A percentile compares a stretch with the other conserved stretches of the same genome.
Evolutionary conservation across 257 asterid genomes (phyloP).

Genomic region (Scutellaria baicalensis): DNA sequence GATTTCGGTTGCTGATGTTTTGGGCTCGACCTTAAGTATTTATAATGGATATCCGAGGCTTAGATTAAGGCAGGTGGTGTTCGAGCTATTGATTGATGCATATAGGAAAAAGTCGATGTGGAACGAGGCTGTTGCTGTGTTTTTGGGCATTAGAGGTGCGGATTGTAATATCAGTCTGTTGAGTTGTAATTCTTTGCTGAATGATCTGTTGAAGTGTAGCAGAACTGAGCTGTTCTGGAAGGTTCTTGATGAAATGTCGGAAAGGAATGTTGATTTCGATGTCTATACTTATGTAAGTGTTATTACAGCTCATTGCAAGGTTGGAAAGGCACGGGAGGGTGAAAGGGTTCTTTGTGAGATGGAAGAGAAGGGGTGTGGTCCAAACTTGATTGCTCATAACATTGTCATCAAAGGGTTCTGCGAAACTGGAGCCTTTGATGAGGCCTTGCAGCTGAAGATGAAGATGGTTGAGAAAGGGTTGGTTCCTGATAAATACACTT

Average conservation of each 20-base stretch:
- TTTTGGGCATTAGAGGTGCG: slow-evolving; percentile 39
- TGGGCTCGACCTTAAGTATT: slow-evolving; percentile 43
- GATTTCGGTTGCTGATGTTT: slow-evolving; percentile 30
- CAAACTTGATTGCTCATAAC: slow-evolving; percentile 60
- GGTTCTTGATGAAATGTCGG: slow-evolving; percentile 50
- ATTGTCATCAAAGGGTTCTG: slow-evolving; percentile 63
- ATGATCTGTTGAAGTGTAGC: slow-evolving; percentile 54
- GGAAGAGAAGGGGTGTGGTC: slow-evolving; percentile 52
- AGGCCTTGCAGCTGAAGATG: slow-evolving; percentile 55
- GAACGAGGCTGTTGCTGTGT: slow-evolving; percentile 58
- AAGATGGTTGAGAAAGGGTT: slow-evolving; percentile 56
- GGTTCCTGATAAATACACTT: slow-evolving; percentile 67
- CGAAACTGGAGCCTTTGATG: slow-evolving; percentile 45
- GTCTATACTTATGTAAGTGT: slow-evolving; percentile 56
- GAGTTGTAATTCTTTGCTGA: slow-evolving; percentile 82
- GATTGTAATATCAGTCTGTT: slow-evolving; percentile 51
- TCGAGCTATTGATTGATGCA: slow-evolving; percentile 76
- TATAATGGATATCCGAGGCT: slow-evolving; percentile 29
- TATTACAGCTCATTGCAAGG: slow-evolving; percentile 67
- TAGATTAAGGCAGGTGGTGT: slow-evolving; percentile 39
- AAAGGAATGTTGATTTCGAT: slow-evolving; percentile 39
- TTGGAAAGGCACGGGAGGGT: slow-evolving; percentile 54
- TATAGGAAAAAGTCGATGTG: slow-evolving; percentile 63
- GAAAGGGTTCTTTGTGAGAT: slow-evolving; percentile 49
- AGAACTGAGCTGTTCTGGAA: slow-evolving; percentile 68